phyloP scores from a whole-genome alignment of 805 yeast species.

The Kluyveromyces dobzhanskii region DNA sequence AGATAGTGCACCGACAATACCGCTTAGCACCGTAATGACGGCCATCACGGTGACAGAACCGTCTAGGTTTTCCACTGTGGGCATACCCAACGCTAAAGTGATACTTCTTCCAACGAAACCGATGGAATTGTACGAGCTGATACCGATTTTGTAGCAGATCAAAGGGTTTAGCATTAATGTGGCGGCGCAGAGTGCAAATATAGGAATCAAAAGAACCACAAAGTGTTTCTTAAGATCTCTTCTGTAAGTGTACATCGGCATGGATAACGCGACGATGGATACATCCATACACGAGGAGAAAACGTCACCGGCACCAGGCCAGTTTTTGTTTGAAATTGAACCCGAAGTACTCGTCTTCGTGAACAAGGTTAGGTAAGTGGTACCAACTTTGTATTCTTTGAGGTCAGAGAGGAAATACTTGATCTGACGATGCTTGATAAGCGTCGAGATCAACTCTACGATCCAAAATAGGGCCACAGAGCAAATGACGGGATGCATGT shows the following conservation, averaged over 20 bases:
- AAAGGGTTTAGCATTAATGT: slow-evolving; percentile 67
- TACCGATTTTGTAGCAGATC: slow-evolving; percentile 55
- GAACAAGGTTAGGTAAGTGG: slow-evolving; percentile 54
- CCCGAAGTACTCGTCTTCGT: slow-evolving; percentile 19
- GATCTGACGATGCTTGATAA: slow-evolving; percentile 34
- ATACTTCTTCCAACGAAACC: slow-evolving; percentile 77
- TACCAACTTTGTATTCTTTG: slow-evolving; percentile 56
- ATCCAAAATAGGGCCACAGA: slow-evolving; percentile 59
- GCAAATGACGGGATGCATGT: slow-evolving; percentile 63
- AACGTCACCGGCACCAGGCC: slow-evolving; percentile 82
- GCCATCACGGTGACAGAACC: slow-evolving; percentile 72
- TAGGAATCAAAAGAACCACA: slow-evolving; percentile 50
- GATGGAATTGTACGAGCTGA: slow-evolving; percentile 49
- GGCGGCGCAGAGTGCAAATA: slow-evolving; percentile 44
- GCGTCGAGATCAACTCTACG: slow-evolving; percentile 50
- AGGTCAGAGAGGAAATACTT: slow-evolving; percentile 45
- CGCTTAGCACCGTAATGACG: slow-evolving; percentile 68
- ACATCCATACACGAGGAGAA: slow-evolving; percentile 65
- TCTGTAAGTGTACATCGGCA: slow-evolving; percentile 73
- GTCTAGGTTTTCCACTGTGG: slow-evolving; percentile 54
- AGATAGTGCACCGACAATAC: slow-evolving; percentile 63
- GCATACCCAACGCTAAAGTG: slow-evolving; percentile 73
- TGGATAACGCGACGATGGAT: slow-evolving; percentile 63
- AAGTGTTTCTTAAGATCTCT: slow-evolving; percentile 53
- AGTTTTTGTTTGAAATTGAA: slow-evolving; percentile 23